A percentile compares a stretch with the other conserved stretches of the same genome.
These are phyloP conservation scores for Sextonia rubra DNA, from an alignment of 164 flowering plant genomes.

Conservation along the genomic window DNA sequence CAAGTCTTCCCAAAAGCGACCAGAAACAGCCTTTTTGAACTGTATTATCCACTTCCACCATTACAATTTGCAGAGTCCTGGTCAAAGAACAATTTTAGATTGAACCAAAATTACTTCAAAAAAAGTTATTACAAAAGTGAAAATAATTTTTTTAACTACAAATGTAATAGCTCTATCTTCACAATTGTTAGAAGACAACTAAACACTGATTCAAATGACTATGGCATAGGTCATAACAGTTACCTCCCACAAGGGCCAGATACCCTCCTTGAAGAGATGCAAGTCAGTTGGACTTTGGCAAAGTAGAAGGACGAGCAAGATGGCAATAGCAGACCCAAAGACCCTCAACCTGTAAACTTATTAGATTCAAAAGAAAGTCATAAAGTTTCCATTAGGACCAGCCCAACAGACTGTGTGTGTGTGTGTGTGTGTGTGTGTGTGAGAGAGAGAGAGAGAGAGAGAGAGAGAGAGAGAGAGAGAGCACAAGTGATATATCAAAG, in stretches of 20 bases:
- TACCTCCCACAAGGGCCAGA: conserved; percentile 99
- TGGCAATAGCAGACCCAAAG: conserved; percentile 97
- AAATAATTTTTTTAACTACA: neutral
- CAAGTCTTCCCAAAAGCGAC: conserved; percentile 98
- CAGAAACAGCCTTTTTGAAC: conserved; percentile 79
- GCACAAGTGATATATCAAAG: too few species aligned
- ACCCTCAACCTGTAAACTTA: conserved; percentile 65
- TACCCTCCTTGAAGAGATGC: conserved; percentile 97
- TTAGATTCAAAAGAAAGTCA: neutral
- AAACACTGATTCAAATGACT: neutral
- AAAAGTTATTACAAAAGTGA: too few species aligned
- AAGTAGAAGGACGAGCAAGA: conserved; percentile 79
- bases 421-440: too few species aligned
- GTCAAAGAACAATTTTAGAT: conserved; percentile 9
- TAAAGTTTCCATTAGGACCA: neutral
- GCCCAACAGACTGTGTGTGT: neutral
- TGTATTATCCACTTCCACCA: conserved; percentile 96
- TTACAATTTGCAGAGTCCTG: conserved; percentile 79
- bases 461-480: neutral
- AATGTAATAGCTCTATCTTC: neutral
- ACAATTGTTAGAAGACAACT: neutral
- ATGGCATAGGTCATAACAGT: neutral
- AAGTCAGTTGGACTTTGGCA: conserved; percentile 93
- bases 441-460: neutral
- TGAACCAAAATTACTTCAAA: neutral